Conservation (phyloP, 257 asterid species). For the Salvia miltiorrhiza region DNA sequence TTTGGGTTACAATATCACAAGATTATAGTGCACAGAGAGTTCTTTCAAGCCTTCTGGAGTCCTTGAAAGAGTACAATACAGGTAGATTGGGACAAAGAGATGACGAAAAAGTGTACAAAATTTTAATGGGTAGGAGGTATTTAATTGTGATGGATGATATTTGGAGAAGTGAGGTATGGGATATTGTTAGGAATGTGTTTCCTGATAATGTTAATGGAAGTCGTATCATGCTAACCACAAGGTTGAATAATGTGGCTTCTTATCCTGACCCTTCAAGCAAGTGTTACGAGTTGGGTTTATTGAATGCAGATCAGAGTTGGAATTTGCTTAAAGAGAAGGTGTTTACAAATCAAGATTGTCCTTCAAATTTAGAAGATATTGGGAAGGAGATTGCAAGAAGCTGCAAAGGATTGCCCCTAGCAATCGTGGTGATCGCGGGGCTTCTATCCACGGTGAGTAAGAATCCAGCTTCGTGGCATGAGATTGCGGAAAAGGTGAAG, state of each 20-base stretch:
- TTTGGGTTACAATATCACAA: conserved; percentile 20
- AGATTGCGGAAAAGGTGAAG: neutral
- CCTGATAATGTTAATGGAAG: conserved; percentile 4
- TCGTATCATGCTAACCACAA: neutral
- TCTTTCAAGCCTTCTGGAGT: neutral
- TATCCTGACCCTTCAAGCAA: neutral
- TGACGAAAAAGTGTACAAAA: neutral
- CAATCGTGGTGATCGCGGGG: neutral
- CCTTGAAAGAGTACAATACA: neutral
- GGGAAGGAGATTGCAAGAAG: neutral
- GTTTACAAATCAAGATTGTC: neutral
- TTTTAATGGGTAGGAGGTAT: neutral
- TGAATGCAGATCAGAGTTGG: neutral
- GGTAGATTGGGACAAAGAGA: neutral
- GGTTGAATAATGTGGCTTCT: conserved; percentile 9
- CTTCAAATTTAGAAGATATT: neutral
- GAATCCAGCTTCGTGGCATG: neutral
- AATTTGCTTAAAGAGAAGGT: neutral
- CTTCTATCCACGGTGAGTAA: neutral
- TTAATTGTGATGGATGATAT: neutral
- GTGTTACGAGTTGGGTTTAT: neutral
- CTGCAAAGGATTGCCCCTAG: conserved; percentile 5
- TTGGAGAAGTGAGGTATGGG: neutral
- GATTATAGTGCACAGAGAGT: neutral
- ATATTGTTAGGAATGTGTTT: neutral